Evolutionary conservation across 1,284 basidiomycete genomes (phyloP).

Genomic region (Melampsora americana): DNA sequence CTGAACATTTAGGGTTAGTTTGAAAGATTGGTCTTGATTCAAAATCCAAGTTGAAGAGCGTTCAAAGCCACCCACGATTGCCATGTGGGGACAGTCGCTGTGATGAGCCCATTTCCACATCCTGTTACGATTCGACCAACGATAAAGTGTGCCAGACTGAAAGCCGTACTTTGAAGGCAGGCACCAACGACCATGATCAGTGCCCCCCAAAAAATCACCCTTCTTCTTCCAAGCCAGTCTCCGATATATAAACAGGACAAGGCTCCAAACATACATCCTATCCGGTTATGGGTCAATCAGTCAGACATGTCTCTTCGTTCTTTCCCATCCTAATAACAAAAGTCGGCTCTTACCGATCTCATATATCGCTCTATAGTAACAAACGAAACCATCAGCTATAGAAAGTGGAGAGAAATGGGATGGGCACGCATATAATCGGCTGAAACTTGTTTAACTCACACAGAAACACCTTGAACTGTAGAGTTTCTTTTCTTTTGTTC

Average conservation of each 20-base stretch:
- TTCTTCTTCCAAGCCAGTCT: neutral
- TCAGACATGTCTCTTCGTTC: too few relatives aligned
- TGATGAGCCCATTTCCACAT: conserved; percentile 66
- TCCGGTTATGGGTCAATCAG: neutral
- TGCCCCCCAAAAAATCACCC: conserved; percentile 59
- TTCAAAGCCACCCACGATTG: conserved; percentile 42
- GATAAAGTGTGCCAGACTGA: conserved; percentile 62
- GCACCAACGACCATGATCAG: conserved; percentile 65
- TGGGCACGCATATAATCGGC: neutral
- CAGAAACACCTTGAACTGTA: neutral
- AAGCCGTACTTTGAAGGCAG: conserved; percentile 62
- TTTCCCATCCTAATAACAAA: neutral
- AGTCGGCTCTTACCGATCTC: neutral
- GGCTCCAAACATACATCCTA: conserved; percentile 2
- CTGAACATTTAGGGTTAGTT: neutral
- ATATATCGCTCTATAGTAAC: neutral
- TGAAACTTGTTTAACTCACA: neutral
- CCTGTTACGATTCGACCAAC: conserved; percentile 65
- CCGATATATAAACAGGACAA: neutral
- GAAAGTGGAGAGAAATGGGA: too few relatives aligned
- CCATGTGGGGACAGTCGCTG: conserved; percentile 56
- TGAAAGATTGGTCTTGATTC: too few relatives aligned
- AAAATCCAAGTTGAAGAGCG: too few relatives aligned
- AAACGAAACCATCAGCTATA: too few relatives aligned
- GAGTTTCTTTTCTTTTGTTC: neutral